Evolutionary conservation across 208 protist species (phyloP).

Genomic region (Tritrichomonas foetus): DNA sequence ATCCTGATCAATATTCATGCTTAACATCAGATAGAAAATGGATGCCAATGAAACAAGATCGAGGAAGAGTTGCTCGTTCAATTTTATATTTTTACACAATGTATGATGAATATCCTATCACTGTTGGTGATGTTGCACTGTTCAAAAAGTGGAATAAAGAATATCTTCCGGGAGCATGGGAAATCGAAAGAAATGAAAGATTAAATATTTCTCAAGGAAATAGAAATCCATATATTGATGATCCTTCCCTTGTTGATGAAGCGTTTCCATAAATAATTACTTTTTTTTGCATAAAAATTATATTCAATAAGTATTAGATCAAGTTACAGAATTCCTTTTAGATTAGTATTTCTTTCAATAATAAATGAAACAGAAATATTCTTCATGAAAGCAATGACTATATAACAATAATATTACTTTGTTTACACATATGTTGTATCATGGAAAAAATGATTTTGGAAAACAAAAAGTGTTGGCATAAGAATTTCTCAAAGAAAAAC

Average conservation of each 20-base stretch:
- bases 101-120: neutral
- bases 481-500: no score
- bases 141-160: conserved; percentile 4
- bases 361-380: no score
- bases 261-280: neutral
- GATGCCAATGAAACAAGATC: neutral
- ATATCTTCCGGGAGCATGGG: neutral
- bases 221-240: conserved; percentile 22
- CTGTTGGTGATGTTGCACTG: neutral
- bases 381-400: no score
- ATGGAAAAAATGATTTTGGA: no score
- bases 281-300: neutral
- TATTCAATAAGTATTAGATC: no score
- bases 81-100: conserved; percentile 20
- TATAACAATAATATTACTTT: no score
- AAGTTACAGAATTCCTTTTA: no score
- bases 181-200: neutral
- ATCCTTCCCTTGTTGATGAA: neutral
- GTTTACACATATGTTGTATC: no score
- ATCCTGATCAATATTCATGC: neutral
- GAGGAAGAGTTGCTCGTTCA: neutral
- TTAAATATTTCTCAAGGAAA: conserved; percentile 10
- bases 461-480: no score
- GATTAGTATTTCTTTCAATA: no score
- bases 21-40: neutral